Conservation (phyloP, 169 alveolate species). For the Miamiensis avidus region DNA sequence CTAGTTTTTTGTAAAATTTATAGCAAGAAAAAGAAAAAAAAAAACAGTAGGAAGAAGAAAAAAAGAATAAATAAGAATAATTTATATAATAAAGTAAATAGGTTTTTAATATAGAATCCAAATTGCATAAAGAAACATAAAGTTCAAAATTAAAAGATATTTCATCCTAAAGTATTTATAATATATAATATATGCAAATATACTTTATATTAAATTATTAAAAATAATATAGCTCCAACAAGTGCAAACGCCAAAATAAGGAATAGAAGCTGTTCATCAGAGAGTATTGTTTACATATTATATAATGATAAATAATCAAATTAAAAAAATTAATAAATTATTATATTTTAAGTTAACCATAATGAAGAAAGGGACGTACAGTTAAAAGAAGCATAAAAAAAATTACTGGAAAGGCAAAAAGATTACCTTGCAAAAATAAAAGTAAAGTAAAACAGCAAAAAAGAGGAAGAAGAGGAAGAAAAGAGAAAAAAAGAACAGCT, state of each 20-base stretch:
- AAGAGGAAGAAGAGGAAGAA: constrained; percentile 35
- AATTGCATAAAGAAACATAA: background rate
- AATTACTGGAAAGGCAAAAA: constrained; percentile 13
- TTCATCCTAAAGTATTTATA: background rate
- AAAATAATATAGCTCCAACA: background rate
- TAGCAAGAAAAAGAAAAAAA: background rate
- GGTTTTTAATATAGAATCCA: background rate
- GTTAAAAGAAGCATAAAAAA: constrained; percentile 42
- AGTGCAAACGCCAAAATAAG: background rate
- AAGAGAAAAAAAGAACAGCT: constrained; percentile 24
- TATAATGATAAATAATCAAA: too few relatives aligned
- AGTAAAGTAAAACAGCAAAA: constrained; percentile 24
- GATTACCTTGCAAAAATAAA: constrained; percentile 29
- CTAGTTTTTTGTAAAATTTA: background rate
- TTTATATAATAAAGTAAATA: too few relatives aligned
- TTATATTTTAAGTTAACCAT: background rate
- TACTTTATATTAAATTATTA: too few relatives aligned
- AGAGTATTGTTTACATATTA: background rate
- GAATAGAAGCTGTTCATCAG: background rate
- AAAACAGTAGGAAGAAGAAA: background rate
- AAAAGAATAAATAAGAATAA: background rate
- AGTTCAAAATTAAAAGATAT: background rate
- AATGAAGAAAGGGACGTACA: background rate
- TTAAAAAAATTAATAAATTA: too few relatives aligned
- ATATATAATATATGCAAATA: too few relatives aligned